Evolutionary conservation across 352 stramenopile species (phyloP).

Genomic region (Phytophthora cactorum): DNA sequence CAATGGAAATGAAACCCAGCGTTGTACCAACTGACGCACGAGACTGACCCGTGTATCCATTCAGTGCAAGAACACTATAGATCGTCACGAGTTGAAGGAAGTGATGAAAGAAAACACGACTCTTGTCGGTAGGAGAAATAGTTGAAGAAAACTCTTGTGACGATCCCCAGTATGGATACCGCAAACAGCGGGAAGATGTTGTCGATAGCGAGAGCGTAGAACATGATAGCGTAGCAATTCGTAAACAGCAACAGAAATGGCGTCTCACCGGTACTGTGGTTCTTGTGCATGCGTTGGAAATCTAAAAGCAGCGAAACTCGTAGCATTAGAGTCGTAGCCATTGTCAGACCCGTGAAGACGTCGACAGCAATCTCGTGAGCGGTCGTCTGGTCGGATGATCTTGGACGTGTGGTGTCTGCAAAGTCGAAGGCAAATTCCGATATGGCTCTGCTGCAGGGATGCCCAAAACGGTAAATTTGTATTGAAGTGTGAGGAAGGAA

Average conservation of each 20-base stretch:
- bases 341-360: slow-evolving; percentile 32
- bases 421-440: too few species aligned
- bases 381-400: slow-evolving; percentile 5
- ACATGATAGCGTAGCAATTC: slow-evolving; percentile 22
- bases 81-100: slow-evolving; percentile 30
- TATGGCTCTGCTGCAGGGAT: too few species aligned
- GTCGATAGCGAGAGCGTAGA: too few species aligned
- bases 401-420: too few species aligned
- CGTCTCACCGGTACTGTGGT: background rate
- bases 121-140: slow-evolving; percentile 39
- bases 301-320: too few species aligned
- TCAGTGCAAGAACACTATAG: slow-evolving; percentile 45
- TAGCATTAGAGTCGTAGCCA: slow-evolving; percentile 42
- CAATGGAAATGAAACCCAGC: slow-evolving; percentile 56
- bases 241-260: background rate
- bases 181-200: too few species aligned
- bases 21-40: slow-evolving; percentile 35
- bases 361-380: slow-evolving; percentile 18
- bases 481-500: too few species aligned
- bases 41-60: slow-evolving; percentile 33
- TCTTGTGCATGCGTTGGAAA: too few species aligned
- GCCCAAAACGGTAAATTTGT: too few species aligned
- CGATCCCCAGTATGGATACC: slow-evolving; percentile 30
- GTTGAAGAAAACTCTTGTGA: slow-evolving; percentile 32
- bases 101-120: slow-evolving; percentile 19